Evolutionary conservation across 2,329 filamentous ascomycete genomes (phyloP).

Genomic region (Xenoacremonium recifei): DNA sequence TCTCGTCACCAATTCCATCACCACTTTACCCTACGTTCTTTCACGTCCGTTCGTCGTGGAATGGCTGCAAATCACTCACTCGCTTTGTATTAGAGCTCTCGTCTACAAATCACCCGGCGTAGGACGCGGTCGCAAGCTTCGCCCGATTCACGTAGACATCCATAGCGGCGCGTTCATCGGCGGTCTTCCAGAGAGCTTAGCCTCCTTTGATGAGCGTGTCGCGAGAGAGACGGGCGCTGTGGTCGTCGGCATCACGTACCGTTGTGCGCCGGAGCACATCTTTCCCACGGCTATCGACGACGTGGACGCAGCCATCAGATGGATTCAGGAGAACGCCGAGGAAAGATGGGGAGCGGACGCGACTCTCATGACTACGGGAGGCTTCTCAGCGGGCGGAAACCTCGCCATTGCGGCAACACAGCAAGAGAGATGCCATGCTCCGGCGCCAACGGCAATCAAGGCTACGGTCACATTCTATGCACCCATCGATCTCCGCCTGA

Average conservation of each 20-base stretch:
- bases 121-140: constrained; percentile 24
- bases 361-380: constrained; percentile 40
- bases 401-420: constrained; percentile 37
- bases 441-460: constrained; percentile 28
- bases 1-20: constrained; percentile 36
- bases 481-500: constrained; percentile 36
- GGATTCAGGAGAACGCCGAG: constrained; percentile 37
- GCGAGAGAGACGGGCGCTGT: constrained; percentile 40
- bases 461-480: constrained; percentile 41
- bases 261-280: constrained; percentile 48
- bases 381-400: constrained; percentile 44
- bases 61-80: too few relatives aligned
- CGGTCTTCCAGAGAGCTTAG: constrained; percentile 39
- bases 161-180: constrained; percentile 45
- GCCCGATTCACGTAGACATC: constrained; percentile 43
- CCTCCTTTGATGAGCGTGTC: constrained; percentile 32
- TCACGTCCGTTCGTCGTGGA: too few relatives aligned
- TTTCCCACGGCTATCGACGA: constrained; percentile 50
- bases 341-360: constrained; percentile 35
- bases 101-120: constrained; percentile 36
- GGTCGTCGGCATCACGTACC: constrained; percentile 49
- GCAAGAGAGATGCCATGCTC: constrained; percentile 19
- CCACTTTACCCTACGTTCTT: constrained; percentile 29
- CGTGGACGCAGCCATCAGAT: constrained; percentile 41
- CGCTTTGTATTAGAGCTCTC: too few relatives aligned